These are phyloP conservation scores for Combretum micranthum DNA, from an alignment of 345 rosid genomes.

Conservation along the genomic window DNA sequence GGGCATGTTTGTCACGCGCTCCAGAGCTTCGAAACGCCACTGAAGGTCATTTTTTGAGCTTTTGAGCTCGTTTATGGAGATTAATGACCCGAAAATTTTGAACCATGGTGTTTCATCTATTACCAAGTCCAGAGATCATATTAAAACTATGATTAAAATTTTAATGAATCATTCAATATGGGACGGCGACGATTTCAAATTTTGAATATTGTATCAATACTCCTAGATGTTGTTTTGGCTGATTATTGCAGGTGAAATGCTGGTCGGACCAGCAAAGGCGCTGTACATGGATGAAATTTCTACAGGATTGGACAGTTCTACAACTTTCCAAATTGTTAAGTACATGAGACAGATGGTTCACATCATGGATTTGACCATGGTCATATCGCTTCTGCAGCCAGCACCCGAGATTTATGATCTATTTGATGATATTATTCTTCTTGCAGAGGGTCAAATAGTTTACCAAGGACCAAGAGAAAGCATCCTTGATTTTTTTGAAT, in stretches of 20 bases:
- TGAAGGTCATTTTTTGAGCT: too few relatives aligned
- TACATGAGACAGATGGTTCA: conserved; percentile 44
- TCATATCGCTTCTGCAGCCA: conserved; percentile 40
- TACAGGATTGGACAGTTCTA: conserved; percentile 85
- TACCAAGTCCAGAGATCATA: too few relatives aligned
- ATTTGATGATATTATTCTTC: conserved; percentile 36
- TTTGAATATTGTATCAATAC: too few relatives aligned
- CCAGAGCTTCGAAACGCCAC: too few relatives aligned
- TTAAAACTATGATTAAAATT: too few relatives aligned
- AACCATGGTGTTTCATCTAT: too few relatives aligned
- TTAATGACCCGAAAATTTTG: too few relatives aligned
- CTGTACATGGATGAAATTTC: conserved; percentile 93
- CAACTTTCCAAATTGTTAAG: conserved; percentile 46
- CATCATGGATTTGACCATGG: conserved; percentile 39
- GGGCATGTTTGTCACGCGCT: too few relatives aligned
- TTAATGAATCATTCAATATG: too few relatives aligned
- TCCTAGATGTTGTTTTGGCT: not conserved
- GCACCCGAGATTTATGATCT: conserved; percentile 48
- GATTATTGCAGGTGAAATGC: conserved; percentile 71
- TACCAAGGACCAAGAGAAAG: conserved; percentile 41
- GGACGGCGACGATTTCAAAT: too few relatives aligned
- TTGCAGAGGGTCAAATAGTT: conserved; percentile 37
- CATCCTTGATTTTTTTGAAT: conserved; percentile 34
- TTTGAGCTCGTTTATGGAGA: too few relatives aligned
- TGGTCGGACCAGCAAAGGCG: conserved; percentile 88